Percentiles rank a stretch among this genome's conserved stretches.
These are phyloP conservation scores for Hygrophoropsis aurantiaca DNA, from an alignment of 768 basidiomycete genomes.

Conservation along the genomic window DNA sequence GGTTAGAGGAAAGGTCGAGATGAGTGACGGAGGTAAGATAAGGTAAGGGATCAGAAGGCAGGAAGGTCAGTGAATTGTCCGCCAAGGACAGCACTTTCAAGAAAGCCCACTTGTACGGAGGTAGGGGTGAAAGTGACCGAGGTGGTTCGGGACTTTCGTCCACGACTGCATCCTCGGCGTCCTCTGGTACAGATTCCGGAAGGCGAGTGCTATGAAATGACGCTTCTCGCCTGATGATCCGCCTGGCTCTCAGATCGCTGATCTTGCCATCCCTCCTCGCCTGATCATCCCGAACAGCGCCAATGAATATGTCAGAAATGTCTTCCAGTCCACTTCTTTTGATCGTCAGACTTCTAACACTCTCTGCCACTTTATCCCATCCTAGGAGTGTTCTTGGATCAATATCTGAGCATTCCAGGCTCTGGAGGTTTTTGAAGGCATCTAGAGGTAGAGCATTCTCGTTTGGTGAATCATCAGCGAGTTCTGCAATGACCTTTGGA, in stretches of 20 bases:
- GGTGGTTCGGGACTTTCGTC: slow-evolving; percentile 18
- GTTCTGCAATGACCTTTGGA: slow-evolving; percentile 64
- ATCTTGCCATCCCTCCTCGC: slow-evolving; percentile 58
- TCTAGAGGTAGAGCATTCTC: slow-evolving; percentile 80
- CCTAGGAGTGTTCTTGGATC: slow-evolving; percentile 82
- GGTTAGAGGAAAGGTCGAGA: slow-evolving; percentile 88
- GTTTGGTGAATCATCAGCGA: slow-evolving; percentile 65
- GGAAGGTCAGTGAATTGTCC: slow-evolving; percentile 79
- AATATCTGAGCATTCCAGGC: slow-evolving; percentile 72
- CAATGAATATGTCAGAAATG: slow-evolving; percentile 72
- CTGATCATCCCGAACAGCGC: slow-evolving; percentile 75
- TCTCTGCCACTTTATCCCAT: slow-evolving; percentile 77
- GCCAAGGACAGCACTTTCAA: slow-evolving; percentile 75
- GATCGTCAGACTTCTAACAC: slow-evolving; percentile 71
- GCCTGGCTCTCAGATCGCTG: slow-evolving; percentile 45
- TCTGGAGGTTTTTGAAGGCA: slow-evolving; percentile 81
- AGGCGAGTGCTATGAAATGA: slow-evolving; percentile 52
- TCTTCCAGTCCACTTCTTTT: slow-evolving; percentile 82
- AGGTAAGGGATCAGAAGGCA: slow-evolving; percentile 65
- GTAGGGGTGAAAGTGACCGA: slow-evolving; percentile 40
- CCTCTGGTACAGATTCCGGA: slow-evolving; percentile 60
- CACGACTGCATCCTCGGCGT: slow-evolving; percentile 31
- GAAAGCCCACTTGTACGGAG: slow-evolving; percentile 69
- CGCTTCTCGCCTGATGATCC: slow-evolving; percentile 42
- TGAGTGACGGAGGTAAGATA: slow-evolving; percentile 74